Percentiles rank a stretch among this genome's conserved stretches.
These are phyloP conservation scores for Thamnidium elegans DNA, from an alignment of 192 early-diverging fungal species.

Conservation along the genomic window DNA sequence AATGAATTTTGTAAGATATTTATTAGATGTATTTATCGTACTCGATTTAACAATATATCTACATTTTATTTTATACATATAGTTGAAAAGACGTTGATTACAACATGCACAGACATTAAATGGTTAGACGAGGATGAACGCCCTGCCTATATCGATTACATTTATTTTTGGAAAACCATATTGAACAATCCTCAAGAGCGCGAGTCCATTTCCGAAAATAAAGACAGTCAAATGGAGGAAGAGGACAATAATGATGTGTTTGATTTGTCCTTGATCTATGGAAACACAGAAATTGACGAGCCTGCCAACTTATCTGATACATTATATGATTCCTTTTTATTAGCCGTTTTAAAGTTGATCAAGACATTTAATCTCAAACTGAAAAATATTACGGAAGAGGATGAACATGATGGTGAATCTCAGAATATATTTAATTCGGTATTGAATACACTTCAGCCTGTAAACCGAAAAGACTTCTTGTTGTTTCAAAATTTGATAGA, in stretches of 20 bases:
- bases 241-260: not conserved
- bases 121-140: not conserved
- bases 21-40: too few relatives aligned
- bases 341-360: conserved; percentile 40
- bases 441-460: conserved; percentile 42
- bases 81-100: conserved; percentile 55
- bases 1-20: conserved; percentile 42
- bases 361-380: conserved; percentile 43
- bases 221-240: conserved; percentile 8
- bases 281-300: not conserved
- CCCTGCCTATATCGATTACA: conserved; percentile 51
- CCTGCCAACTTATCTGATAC: conserved; percentile 29
- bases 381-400: conserved; percentile 31
- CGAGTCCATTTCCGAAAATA: conserved; percentile 17
- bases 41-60: too few relatives aligned
- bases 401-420: conserved; percentile 23
- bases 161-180: conserved; percentile 60
- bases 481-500: conserved; percentile 69
- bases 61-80: not conserved
- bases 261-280: not conserved
- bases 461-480: conserved; percentile 60
- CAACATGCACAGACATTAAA: conserved; percentile 46
- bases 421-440: not conserved
- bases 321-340: conserved; percentile 56
- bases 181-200: conserved; percentile 38